Conservation (phyloP, 306 rosid genomes). For the Nissolia schottii region DNA sequence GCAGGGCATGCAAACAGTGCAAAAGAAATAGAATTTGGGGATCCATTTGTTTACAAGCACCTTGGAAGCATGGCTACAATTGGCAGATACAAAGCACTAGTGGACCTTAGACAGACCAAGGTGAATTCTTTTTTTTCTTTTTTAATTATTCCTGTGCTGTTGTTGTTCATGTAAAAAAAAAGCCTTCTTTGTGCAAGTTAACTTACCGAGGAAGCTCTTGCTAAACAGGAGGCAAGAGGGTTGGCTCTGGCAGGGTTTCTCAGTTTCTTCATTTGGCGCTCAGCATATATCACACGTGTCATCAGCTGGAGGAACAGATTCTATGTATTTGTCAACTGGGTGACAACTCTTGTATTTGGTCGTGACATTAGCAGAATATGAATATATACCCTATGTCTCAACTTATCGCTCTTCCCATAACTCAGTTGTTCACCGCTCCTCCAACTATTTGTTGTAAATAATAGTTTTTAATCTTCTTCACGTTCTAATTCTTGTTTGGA, state of each 20-base stretch:
- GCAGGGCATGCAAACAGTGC: conserved; percentile 54
- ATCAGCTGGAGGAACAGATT: conserved; percentile 95
- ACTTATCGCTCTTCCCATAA: no score
- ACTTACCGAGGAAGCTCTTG: conserved; percentile 3
- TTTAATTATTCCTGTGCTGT: background rate
- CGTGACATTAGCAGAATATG: conserved; percentile 88
- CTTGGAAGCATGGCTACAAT: conserved; percentile 89
- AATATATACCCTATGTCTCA: no score
- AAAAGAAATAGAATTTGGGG: conserved; percentile 50
- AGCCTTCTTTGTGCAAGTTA: background rate
- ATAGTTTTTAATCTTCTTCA: no score
- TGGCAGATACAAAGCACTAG: conserved; percentile 84
- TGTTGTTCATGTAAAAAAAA: background rate
- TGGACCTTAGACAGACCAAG: conserved; percentile 83
- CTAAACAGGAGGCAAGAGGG: conserved; percentile 61
- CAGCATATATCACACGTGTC: conserved; percentile 79
- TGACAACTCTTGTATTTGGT: conserved; percentile 76
- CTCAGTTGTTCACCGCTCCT: no score
- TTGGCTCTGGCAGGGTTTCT: conserved; percentile 60
- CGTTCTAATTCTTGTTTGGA: no score
- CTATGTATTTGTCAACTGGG: conserved; percentile 86
- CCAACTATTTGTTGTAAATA: no score
- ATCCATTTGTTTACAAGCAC: conserved; percentile 77
- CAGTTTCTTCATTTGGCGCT: conserved; percentile 83
- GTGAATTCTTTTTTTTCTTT: no score